These are phyloP conservation scores for Plenodomus biglobosus DNA, from an alignment of 2,329 filamentous ascomycete genomes.

Conservation along the genomic window DNA sequence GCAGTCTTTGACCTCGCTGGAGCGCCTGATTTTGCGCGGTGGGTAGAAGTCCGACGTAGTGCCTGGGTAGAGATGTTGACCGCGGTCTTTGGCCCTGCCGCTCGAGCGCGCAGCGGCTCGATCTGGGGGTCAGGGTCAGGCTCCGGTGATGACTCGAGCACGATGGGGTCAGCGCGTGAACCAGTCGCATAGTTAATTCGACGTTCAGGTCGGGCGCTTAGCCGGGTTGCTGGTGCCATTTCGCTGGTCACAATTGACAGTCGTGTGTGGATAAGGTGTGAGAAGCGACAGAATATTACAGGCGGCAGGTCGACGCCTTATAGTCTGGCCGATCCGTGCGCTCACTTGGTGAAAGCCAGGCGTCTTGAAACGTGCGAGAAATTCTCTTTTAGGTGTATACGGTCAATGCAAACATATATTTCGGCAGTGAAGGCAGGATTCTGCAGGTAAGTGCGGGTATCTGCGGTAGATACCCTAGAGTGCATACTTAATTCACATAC, in stretches of 20 bases:
- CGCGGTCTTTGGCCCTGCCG: not conserved
- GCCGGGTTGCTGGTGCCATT: slow-evolving; percentile 17
- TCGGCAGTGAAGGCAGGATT: too few species aligned
- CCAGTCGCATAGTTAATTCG: slow-evolving; percentile 9
- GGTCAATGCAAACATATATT: too few species aligned
- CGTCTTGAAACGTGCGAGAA: too few species aligned
- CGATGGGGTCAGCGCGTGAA: slow-evolving; percentile 1
- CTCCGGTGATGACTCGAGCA: slow-evolving; percentile 3
- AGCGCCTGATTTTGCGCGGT: slow-evolving; percentile 7
- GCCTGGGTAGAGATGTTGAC: not conserved
- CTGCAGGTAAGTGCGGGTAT: too few species aligned
- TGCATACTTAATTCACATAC: too few species aligned
- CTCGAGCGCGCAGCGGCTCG: not conserved
- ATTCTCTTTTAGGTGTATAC: too few species aligned
- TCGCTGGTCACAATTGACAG: not conserved
- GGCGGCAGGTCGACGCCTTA: too few species aligned
- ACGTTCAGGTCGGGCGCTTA: slow-evolving; percentile 4
- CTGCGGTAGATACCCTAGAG: too few species aligned
- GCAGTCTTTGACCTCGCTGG: too few species aligned
- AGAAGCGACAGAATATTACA: too few species aligned
- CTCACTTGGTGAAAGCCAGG: too few species aligned
- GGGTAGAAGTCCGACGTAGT: not conserved
- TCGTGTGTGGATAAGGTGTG: not conserved
- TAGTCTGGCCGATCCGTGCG: too few species aligned
- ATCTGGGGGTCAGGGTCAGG: not conserved